Conservation (phyloP, 2,329 filamentous ascomycete genomes). For the Arthrinium puccinioides region DNA sequence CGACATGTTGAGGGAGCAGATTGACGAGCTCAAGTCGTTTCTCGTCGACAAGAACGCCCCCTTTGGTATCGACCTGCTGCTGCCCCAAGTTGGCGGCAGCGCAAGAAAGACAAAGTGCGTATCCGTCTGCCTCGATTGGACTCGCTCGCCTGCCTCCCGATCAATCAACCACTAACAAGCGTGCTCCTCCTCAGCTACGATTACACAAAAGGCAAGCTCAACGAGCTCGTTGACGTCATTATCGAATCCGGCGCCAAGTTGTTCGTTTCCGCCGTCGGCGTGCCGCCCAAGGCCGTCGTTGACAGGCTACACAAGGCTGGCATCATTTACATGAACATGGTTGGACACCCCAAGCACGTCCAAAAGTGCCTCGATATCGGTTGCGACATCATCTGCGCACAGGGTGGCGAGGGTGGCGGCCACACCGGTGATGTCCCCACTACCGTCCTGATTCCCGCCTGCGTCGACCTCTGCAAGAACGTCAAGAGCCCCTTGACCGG, state of each 20-base stretch:
- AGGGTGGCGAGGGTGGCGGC: conserved; percentile 94
- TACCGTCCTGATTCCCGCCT: conserved; percentile 83
- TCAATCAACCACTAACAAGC: too few relatives aligned
- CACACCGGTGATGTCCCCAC: conserved; percentile 95
- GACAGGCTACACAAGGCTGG: conserved; percentile 82
- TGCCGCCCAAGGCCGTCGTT: conserved; percentile 82
- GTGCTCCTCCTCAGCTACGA: conserved; percentile 65
- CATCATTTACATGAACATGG: conserved; percentile 99
- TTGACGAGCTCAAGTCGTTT: conserved; percentile 86
- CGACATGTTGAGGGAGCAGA: conserved; percentile 93
- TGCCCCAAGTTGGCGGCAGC: conserved; percentile 89
- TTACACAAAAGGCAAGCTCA: conserved; percentile 98
- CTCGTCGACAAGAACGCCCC: conserved; percentile 86
- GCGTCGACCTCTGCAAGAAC: conserved; percentile 73
- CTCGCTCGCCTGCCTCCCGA: too few relatives aligned
- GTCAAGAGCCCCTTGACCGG: conserved; percentile 84
- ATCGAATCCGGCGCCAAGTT: conserved; percentile 87
- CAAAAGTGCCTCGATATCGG: conserved; percentile 90
- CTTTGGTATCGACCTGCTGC: conserved; percentile 87
- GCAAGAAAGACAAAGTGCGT: conserved; percentile 86
- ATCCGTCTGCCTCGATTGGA: not conserved
- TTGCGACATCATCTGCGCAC: conserved; percentile 94
- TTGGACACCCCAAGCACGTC: conserved; percentile 98
- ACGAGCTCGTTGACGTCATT: conserved; percentile 83
- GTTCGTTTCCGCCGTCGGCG: conserved; percentile 94